Base-by-base conservation (phyloP, 371 early-diverging fungal species). In the Mortierella sp. region DNA sequence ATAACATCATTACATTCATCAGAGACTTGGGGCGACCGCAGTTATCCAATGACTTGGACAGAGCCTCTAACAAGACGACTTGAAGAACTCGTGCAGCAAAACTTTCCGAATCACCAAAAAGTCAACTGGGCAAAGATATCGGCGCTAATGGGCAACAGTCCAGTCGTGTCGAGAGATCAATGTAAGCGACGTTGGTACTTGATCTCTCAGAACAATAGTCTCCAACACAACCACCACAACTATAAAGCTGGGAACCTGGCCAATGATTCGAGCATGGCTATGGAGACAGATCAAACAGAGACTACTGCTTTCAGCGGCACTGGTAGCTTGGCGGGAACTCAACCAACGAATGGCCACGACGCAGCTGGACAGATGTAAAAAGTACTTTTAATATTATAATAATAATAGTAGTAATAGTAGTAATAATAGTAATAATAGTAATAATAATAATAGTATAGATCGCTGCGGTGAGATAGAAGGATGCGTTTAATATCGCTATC, bases 111-210 rank as follows among this genome's bases (percentile, higher is more conserved):
- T 45, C 72, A 68, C 24, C 61, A 65, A 45, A 72, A 77, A 60
- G 69, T 77, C 59, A 77, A 77, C 22, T 77, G 77, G 77, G 58
- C 41, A 32, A 72, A 69, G 58, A 72, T 77, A 50, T 69, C 77
- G 4, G 53, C 77, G 2, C 9, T 72, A 53, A 72, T 72, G 72
- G 77, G 77, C 9, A 65, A 3, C 15, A 67, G 65, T 28, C 72
- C 72, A 1, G 61, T 45, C 10, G 65, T 72, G 24, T 65, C 77
- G 19, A 67, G 64, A 40, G 77, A 77, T 16, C 77, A 77, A 36
- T 77, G 77, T 41, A 71, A 77, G 43, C 67, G 72, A 13, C 64
- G 77, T 10, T 77, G 77, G 77, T 77, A 72, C 16, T 24, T 72
- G 22, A 72, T 77, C 15, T 71, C 72, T 13, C 77, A 76, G 11